Conservation (phyloP, 2,329 filamentous ascomycete genomes). For the Nothophoma quercina region DNA sequence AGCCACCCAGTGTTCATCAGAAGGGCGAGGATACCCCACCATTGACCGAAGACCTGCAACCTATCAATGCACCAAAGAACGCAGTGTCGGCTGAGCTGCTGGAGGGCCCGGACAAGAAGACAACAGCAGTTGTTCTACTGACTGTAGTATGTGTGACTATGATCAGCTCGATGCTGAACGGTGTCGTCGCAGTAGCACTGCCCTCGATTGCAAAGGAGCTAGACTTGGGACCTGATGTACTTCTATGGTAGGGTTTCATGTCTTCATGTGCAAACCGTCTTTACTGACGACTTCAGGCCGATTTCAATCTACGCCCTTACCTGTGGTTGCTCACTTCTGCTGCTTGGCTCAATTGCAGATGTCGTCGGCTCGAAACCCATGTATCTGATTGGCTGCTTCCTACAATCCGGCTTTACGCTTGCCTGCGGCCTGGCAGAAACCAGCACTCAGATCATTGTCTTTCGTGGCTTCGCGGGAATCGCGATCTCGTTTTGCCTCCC, state of each 20-base stretch:
- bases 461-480: slow-evolving; percentile 57
- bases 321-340: slow-evolving; percentile 58
- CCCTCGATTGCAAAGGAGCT: slow-evolving; percentile 52
- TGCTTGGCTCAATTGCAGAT: slow-evolving; percentile 61
- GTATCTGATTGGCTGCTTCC: slow-evolving; percentile 56
- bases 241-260: slow-evolving; percentile 34
- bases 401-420: slow-evolving; percentile 56
- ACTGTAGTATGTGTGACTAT: slow-evolving; percentile 38
- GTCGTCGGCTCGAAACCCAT: slow-evolving; percentile 58
- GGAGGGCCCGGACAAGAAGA: slow-evolving; percentile 29
- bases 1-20: slow-evolving; percentile 19
- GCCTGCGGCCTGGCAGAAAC: slow-evolving; percentile 52
- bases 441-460: slow-evolving; percentile 55
- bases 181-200: slow-evolving; percentile 52
- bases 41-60: slow-evolving; percentile 19
- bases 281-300: slow-evolving; percentile 37
- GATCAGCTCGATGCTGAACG: slow-evolving; percentile 42
- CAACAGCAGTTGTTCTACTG: slow-evolving; percentile 37
- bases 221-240: slow-evolving; percentile 30
- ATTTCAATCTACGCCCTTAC: slow-evolving; percentile 53
- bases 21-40: slow-evolving; percentile 21
- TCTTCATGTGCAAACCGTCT: neutral
- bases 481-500: slow-evolving; percentile 59
- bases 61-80: slow-evolving; percentile 21
- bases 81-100: slow-evolving; percentile 24